A percentile compares a stretch with the other conserved stretches of the same genome.
These are phyloP conservation scores for Mycena indigotica DNA, from an alignment of 768 basidiomycete genomes.

Conservation along the genomic window DNA sequence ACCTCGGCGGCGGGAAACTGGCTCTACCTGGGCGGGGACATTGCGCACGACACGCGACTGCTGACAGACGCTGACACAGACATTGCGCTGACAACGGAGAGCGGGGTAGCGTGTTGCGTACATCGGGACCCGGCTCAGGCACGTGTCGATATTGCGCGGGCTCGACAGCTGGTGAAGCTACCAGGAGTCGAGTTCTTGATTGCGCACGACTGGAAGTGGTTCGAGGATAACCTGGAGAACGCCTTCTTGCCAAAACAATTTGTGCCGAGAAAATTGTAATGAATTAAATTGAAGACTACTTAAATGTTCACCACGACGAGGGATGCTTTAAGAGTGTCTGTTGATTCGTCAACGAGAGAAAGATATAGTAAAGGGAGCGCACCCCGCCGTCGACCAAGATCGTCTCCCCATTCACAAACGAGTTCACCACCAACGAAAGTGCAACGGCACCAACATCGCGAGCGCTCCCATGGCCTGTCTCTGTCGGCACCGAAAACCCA, in stretches of 20 bases:
- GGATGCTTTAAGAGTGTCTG: slow-evolving; percentile 41
- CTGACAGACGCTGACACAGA: slow-evolving; percentile 43
- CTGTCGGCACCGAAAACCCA: slow-evolving; percentile 38
- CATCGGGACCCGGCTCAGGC: slow-evolving; percentile 48
- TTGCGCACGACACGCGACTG: slow-evolving; percentile 57
- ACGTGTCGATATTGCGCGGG: slow-evolving; percentile 42
- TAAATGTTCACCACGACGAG: slow-evolving; percentile 38
- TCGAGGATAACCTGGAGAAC: slow-evolving; percentile 42
- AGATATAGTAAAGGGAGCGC: slow-evolving; percentile 18
- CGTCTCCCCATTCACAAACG: slow-evolving; percentile 52
- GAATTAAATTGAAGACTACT: too few relatives aligned
- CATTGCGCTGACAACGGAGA: slow-evolving; percentile 37
- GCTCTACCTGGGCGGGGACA: slow-evolving; percentile 59
- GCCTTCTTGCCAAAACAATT: slow-evolving; percentile 42
- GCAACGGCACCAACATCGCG: slow-evolving; percentile 47
- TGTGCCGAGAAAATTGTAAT: background rate
- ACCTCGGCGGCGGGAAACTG: slow-evolving; percentile 55
- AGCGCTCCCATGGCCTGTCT: slow-evolving; percentile 36
- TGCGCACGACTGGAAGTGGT: slow-evolving; percentile 59
- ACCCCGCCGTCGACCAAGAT: slow-evolving; percentile 53
- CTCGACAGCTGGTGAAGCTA: slow-evolving; percentile 39
- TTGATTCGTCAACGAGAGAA: background rate
- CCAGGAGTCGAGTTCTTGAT: slow-evolving; percentile 49
- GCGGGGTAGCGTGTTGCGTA: slow-evolving; percentile 37
- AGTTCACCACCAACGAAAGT: slow-evolving; percentile 47